Evolutionary conservation across 2,329 filamentous ascomycete species (phyloP), one percentile per base, ranked within the genome.

Genomic region (Knufia petricola): DNA sequence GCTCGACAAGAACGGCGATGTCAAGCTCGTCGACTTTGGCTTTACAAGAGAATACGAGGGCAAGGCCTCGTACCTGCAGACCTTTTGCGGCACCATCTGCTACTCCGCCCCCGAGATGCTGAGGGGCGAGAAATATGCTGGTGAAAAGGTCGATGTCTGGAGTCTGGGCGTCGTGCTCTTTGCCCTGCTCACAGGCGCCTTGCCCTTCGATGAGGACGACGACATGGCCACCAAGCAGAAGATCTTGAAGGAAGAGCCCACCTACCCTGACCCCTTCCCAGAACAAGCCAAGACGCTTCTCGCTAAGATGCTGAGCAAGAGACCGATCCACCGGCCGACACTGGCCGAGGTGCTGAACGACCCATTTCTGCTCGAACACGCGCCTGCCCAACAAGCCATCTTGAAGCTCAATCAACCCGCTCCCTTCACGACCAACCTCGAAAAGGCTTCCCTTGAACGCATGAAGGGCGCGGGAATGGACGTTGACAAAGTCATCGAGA

Each of bases 31-130:
- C 58, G 92, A 98, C 65, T 98, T 98, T 70, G 92, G 92, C 15
- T 98, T 98, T 63, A 98, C 92, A 9, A 78, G 92, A 56, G 92
- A 98, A 68, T 98, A 98, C 65, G 88, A 95, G 66, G 90, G 90
- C 52, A 88, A 94, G 60, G 79, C 87, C 24, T 96, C 89, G 64
- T 90, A 96, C 61, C 70, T 98, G 48, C 90, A 96, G 66, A 98
- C 92, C 1, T 98, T 95, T 67, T 98, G 92, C 64, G 92, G 92
- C 3, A 98, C 92, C 0, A 84, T 98, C 54, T 96, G 90, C 69
- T 98, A 98, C 67, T 95, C 88, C 48, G 92, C 92, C 2, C 92
- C 92, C 1, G 92, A 98, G 67, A 98, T 98, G 92, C 75, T 98
- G 34, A 95, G 92, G 65, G 92, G 89, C 32, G 92, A 98, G 66